A percentile compares a stretch with the other conserved stretches of the same genome.
These are phyloP conservation scores for Neurospora hispaniola DNA, from an alignment of 495 filamentous ascomycete species.

Conservation along the genomic window DNA sequence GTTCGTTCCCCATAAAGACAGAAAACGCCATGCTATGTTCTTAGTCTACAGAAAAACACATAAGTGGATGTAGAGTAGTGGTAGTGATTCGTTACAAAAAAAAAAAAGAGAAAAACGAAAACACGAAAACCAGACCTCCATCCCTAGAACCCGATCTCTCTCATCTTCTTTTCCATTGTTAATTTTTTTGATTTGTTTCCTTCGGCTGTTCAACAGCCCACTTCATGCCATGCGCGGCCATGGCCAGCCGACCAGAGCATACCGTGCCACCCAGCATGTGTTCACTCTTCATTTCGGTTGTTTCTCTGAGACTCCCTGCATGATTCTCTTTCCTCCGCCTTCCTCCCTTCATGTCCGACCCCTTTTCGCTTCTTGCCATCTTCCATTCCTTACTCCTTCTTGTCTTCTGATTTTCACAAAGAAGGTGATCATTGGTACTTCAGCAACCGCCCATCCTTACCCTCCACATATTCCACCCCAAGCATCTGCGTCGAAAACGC, in stretches of 20 bases:
- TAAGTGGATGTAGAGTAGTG: not conserved
- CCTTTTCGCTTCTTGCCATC: not conserved
- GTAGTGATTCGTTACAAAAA: not conserved
- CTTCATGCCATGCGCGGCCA: not conserved
- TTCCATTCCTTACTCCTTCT: not conserved
- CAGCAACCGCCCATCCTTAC: slow-evolving; percentile 28
- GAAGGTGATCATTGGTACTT: not conserved
- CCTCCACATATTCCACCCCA: slow-evolving; percentile 20
- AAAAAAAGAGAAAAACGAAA: not conserved
- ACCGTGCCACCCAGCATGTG: not conserved
- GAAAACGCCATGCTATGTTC: not conserved
- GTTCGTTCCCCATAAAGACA: not conserved
- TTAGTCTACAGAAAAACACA: not conserved
- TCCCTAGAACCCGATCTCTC: not conserved
- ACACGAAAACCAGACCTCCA: not conserved
- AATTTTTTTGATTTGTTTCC: not conserved
- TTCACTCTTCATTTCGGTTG: not conserved
- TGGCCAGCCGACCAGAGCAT: not conserved
- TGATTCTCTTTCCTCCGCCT: not conserved
- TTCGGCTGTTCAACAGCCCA: not conserved
- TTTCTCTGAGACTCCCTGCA: not conserved
- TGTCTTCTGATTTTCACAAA: not conserved
- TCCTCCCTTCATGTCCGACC: not conserved
- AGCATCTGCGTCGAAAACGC: slow-evolving; percentile 58
- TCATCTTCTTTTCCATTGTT: not conserved